Conservation (phyloP, 192 early-diverging fungal genomes). For the Podila horticola region DNA sequence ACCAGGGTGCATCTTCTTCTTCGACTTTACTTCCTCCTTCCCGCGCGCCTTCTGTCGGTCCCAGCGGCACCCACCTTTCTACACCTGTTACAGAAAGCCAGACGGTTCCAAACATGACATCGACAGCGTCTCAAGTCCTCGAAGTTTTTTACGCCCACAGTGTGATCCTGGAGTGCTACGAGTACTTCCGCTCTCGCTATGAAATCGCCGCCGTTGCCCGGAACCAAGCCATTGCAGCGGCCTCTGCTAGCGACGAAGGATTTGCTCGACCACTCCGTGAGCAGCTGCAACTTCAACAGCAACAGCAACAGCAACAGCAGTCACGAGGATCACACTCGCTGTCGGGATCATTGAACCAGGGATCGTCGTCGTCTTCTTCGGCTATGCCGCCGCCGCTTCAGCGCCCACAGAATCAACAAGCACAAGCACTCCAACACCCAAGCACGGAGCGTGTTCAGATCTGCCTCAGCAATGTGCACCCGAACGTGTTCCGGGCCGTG, state of each 20-base stretch:
- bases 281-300: constrained; percentile 12
- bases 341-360: no score
- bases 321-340: neutral
- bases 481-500: constrained; percentile 27
- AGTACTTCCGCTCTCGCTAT: constrained; percentile 19
- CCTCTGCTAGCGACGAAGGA: constrained; percentile 20
- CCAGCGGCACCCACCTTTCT: neutral
- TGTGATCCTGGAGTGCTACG: constrained; percentile 34
- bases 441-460: constrained; percentile 1
- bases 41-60: neutral
- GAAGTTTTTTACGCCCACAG: constrained; percentile 37
- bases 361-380: no score
- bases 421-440: neutral
- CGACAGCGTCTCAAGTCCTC: neutral
- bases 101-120: neutral
- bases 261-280: constrained; percentile 33
- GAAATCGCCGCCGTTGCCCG: neutral
- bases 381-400: no score
- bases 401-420: neutral
- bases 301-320: neutral
- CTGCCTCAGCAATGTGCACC: constrained; percentile 1
- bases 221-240: neutral
- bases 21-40: neutral
- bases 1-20: neutral
- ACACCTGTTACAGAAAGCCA: no score